Conservation (phyloP, 1,139 yeast species). For the Blastobotrys capitulatus region DNA sequence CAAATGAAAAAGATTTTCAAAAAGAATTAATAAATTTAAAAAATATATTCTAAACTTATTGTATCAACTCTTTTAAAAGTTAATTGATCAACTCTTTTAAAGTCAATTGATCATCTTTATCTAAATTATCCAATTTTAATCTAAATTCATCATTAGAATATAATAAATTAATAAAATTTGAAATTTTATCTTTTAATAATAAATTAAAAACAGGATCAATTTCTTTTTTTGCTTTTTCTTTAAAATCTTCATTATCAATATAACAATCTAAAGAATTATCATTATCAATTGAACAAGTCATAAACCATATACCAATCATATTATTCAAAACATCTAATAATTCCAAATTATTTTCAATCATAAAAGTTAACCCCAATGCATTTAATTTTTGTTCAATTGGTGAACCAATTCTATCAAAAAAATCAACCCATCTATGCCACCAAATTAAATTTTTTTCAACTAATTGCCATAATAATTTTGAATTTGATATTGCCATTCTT, state of each 20-base stretch:
- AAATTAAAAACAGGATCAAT: slow-evolving; percentile 2
- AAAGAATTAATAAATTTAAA: no score
- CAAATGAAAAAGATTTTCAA: no score
- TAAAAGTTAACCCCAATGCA: slow-evolving; percentile 11
- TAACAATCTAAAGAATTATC: not conserved
- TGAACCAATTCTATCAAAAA: slow-evolving; percentile 51
- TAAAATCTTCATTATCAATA: not conserved
- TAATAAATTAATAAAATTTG: not conserved
- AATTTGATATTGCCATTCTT: slow-evolving; percentile 47
- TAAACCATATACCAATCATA: slow-evolving; percentile 9
- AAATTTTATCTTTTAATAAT: slow-evolving; percentile 2
- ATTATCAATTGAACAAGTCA: not conserved
- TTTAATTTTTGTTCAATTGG: slow-evolving; percentile 46
- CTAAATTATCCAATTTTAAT: not conserved
- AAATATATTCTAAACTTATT: no score
- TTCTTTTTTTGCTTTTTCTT: not conserved
- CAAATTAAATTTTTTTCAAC: slow-evolving; percentile 21
- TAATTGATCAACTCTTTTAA: not conserved
- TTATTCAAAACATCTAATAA: slow-evolving; percentile 6
- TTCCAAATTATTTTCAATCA: slow-evolving; percentile 6
- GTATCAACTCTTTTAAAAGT: no score
- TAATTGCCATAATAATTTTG: slow-evolving; percentile 42
- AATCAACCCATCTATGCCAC: slow-evolving; percentile 30
- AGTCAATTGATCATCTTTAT: not conserved
- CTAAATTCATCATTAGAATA: not conserved